Base-by-base conservation (phyloP, 192 early-diverging fungal genomes). In the Rhizophagus clarus region DNA sequence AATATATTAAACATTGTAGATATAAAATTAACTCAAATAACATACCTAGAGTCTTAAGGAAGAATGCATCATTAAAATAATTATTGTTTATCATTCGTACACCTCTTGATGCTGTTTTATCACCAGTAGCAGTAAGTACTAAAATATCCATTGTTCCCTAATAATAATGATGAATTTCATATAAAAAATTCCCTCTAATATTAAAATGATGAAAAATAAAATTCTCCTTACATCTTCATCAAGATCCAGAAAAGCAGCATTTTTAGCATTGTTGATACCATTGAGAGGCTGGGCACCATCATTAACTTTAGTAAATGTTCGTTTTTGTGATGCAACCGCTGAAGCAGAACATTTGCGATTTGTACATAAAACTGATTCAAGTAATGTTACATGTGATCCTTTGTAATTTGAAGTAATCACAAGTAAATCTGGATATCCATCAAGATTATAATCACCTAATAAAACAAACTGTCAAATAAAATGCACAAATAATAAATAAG, bases 11-110 rank as follows among this genome's bases (percentile, higher is more conserved):
- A 32, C 29, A 51, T 56, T 31, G 11, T 45, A 40, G 37, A 5
- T 40, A 51, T 12, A 26, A 31, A 49, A 8, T 32, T 6, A 20
- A 32, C n/a, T 28, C 6, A 40, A n/a, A 22, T 70, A 90, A 92
- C 62, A 90, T 92, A 87, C 91, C 90, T 31, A 94, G 74, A 0
- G 94, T 90, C 82, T 97, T 97, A 79, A 97, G 84, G 83, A 98
- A 98, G 77, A 97, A 97, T 15, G 96, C 97, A 83, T 98, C 97
- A 73, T 93, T 95, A 80, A 94, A 96, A 79, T 93, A 96, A 79
- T 96, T 96, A 85, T 98, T 98, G 79, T 92, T 89, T 29, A 96
- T 86, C 62, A 91, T 88, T 1, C 87, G 78, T 26, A 87, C 82
- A n/a, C 81, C 81, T 51, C 89, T 87, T 85, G 74, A 87, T 84